phyloP scores from a whole-genome alignment of 768 basidiomycete genomes.

The Amanita pseudoporphyria region DNA sequence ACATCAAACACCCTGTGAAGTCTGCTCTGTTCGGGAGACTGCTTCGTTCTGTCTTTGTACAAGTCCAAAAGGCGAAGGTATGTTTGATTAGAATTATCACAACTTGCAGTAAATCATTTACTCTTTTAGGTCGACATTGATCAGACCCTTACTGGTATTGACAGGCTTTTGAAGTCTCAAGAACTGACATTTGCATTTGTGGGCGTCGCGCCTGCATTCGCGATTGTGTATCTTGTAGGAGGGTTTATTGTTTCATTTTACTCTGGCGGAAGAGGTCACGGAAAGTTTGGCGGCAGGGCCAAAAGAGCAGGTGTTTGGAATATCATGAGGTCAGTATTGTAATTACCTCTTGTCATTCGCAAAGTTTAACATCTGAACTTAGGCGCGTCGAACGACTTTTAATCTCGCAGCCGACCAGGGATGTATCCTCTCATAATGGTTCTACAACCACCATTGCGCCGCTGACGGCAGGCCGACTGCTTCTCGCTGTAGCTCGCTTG shows the following conservation, averaged over 20 bases:
- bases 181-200: slow-evolving; percentile 96
- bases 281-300: slow-evolving; percentile 48
- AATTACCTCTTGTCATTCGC: neutral
- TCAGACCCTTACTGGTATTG: slow-evolving; percentile 83
- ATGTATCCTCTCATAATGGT: slow-evolving; percentile 11
- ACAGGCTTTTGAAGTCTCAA: slow-evolving; percentile 88
- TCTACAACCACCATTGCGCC: slow-evolving; percentile 29
- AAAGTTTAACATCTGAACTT: neutral
- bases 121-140: slow-evolving; percentile 75
- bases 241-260: slow-evolving; percentile 44
- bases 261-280: slow-evolving; percentile 36
- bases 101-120: neutral
- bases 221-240: slow-evolving; percentile 61
- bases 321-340: slow-evolving; percentile 47
- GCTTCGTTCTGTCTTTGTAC: slow-evolving; percentile 78
- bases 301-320: slow-evolving; percentile 53
- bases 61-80: slow-evolving; percentile 94
- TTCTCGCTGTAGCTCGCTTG: slow-evolving; percentile 61
- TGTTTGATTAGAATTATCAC: slow-evolving; percentile 3
- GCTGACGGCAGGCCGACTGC: slow-evolving; percentile 62
- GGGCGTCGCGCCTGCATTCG: slow-evolving; percentile 84
- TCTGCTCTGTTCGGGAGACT: slow-evolving; percentile 76
- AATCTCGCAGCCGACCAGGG: slow-evolving; percentile 30
- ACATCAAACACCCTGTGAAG: slow-evolving; percentile 80
- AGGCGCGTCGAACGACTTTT: slow-evolving; percentile 66